Evolutionary conservation across 495 filamentous ascomycete species (phyloP).

Genomic region (Penicillium tannophilum): DNA sequence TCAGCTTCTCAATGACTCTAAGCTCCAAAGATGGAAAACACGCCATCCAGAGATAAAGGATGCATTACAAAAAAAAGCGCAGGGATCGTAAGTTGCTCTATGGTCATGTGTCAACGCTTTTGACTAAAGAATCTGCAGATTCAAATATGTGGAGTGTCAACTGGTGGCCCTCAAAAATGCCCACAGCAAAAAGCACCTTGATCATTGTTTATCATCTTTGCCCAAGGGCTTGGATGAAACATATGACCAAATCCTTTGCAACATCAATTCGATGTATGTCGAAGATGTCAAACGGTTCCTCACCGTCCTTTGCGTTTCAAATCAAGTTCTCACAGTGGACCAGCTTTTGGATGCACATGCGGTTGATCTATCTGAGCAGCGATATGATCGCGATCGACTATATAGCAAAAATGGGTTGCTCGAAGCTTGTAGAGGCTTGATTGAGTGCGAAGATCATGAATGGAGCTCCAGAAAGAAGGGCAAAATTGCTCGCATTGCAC

Average conservation of each 20-base stretch:
- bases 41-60: constrained; percentile 31
- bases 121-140: constrained; percentile 24
- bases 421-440: no score
- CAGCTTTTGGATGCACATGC: constrained; percentile 35
- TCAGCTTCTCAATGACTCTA: constrained; percentile 26
- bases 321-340: constrained; percentile 26
- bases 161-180: constrained; percentile 28
- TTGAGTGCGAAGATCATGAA: no score
- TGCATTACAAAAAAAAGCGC: constrained; percentile 24
- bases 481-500: constrained; percentile 31
- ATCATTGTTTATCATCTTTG: constrained; percentile 30
- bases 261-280: constrained; percentile 25
- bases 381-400: constrained; percentile 1
- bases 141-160: constrained; percentile 44
- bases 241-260: constrained; percentile 36
- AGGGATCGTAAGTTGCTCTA: constrained; percentile 39
- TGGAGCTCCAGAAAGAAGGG: no score
- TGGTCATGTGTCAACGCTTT: no score
- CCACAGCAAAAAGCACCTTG: constrained; percentile 26
- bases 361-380: constrained; percentile 24
- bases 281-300: constrained; percentile 33
- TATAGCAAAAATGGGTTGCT: no score
- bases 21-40: constrained; percentile 30
- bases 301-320: constrained; percentile 34
- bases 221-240: constrained; percentile 41